Evolutionary conservation across 2,329 filamentous ascomycete species (phyloP), one percentile per base, ranked within the genome.

Genomic region (Hymenoscyphus infarciens): DNA sequence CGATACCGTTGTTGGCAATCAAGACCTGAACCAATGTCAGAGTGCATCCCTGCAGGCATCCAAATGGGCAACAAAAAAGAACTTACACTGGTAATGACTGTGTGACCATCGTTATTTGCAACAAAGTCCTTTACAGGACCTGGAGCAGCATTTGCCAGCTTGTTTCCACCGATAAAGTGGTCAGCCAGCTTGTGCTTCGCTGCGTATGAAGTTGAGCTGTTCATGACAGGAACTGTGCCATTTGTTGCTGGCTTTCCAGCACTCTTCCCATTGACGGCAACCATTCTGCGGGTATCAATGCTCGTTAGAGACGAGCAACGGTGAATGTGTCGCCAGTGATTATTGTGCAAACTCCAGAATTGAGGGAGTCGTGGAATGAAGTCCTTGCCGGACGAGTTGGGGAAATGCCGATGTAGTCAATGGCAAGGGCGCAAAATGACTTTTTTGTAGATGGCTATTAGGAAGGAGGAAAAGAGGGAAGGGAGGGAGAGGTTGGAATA

Each of bases 1-100:
- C 95, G 78, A 99, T 99, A 84, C 95, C 95, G 82, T 99, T 99
- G 83, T 99, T 99, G 77, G 95, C 95, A 79, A 99, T 99, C 68
- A 99, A 85, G 61, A 98, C 92, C 94, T 98, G 63, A 42, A 16
- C 39, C 53, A 38, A 42, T 35, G 31, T 56, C 60, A 57, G 33
- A 45, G 27, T 29, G 27, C 10, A 33, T n/a, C 42, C 39, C 39
- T 3, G 25, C 5, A 53, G 11, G 33, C n/a, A 19, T 15, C 11
- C 29, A 6, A 38, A n/a, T 55, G 15, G 33, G 6, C 38, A 10
- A 1, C 15, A 19, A 5, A 19, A 49, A 11, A 25, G 42, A 63
- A 66, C 92, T 83, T 79, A 98, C 95, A 76, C 93, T 98, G 74
- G 92, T 97, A 75, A 99, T 99, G 77, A 98, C 94, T 22, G 95